A percentile compares a stretch with the other conserved stretches of the same genome.
Evolutionary conservation across 345 rosid genomes (phyloP).

Genomic region (Salix arbutifolia): DNA sequence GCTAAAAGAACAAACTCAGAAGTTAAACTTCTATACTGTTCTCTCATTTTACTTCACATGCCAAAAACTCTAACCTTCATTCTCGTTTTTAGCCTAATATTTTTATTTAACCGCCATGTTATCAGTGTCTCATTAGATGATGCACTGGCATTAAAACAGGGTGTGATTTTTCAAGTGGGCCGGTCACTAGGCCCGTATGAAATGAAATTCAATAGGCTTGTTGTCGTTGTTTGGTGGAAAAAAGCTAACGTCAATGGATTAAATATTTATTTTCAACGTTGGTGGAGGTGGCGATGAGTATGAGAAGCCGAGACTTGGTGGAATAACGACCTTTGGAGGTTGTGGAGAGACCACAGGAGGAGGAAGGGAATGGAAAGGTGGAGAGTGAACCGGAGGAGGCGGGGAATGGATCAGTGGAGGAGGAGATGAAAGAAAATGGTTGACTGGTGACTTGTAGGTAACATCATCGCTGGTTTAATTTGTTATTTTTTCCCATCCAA

Average conservation of each 20-base stretch:
- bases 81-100: no score
- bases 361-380: constrained; percentile 7
- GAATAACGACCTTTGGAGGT: constrained; percentile 35
- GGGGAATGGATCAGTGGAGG: not conserved
- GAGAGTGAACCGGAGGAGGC: not conserved
- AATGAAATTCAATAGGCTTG: not conserved
- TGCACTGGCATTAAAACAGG: not conserved
- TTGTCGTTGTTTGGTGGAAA: not conserved
- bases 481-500: no score
- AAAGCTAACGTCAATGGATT: not conserved
- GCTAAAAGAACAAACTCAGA: no score
- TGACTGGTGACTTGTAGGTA: not conserved
- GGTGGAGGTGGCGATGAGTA: constrained; percentile 87
- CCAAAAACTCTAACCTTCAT: not conserved
- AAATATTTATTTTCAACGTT: constrained; percentile 23
- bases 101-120: no score
- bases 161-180: not conserved
- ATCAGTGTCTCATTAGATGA: not conserved
- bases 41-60: not conserved
- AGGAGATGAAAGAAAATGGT: not conserved
- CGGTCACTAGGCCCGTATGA: not conserved
- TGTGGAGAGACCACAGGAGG: constrained; percentile 23
- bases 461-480: no score
- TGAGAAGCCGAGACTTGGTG: constrained; percentile 50
- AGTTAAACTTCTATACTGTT: not conserved